Base-by-base conservation (phyloP, 2,329 filamentous ascomycete species). In the Aureobasidium lini region DNA sequence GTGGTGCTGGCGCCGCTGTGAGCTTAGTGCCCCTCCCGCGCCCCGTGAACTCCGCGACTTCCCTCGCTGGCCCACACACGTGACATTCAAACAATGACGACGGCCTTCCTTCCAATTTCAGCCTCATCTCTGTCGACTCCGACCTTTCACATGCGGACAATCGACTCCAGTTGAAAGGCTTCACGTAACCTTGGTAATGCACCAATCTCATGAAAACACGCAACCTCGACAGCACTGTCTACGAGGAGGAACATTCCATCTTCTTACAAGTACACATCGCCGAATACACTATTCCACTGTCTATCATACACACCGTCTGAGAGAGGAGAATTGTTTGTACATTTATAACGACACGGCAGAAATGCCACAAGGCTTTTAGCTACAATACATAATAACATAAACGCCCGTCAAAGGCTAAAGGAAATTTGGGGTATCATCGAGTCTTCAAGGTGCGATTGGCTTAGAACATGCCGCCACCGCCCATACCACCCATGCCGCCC, bases 391-490 rank as follows among this genome's bases (percentile, higher is more conserved):
- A 36, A 11, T 34, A 57, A 57, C 54, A 16, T 48, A 23, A 57
- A 40, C 34, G 54, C 43, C 47, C 37, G 28, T 47, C 31, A 57
- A 10, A 34, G 54, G 54, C 54, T 43, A 52, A 59, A 50, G 32
- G 32, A 46, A 57, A 57, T 40, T 32, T 48, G 42, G 59, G 59
- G 59, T 61, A 61, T 61, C 59, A 61, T 61, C 43, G 52, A 50
- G 46, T 49, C 37, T 52, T 23, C 32, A 28, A 37, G 47, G 4
- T 39, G 34, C 36, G 47, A 47, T 32, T 31, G 36, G 69, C 67
- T 79, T 82, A 83, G 77, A 83, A 83, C 86, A 89, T 89, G 66
- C 84, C 84, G 13, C 8, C 13, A 83, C 84, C 76, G 42, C 76
- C 76, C 82, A 85, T 85, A 63, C 83, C 85, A 49, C 84, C 84